These are phyloP conservation scores for Linum trigynum DNA, from an alignment of 345 rosid genomes.

Conservation along the genomic window DNA sequence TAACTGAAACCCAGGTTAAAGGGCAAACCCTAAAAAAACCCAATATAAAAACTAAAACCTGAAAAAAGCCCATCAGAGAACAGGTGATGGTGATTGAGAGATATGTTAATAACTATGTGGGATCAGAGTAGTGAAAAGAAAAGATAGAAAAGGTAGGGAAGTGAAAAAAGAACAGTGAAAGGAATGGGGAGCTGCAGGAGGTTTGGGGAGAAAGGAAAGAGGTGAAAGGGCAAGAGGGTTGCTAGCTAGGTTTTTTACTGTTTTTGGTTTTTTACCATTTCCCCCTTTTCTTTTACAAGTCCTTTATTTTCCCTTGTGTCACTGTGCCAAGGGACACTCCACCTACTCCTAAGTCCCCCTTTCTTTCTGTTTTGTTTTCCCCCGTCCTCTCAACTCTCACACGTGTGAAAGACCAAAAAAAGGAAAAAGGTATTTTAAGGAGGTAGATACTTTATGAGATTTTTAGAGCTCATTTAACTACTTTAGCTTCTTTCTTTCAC, in stretches of 20 bases:
- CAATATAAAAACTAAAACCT: background rate
- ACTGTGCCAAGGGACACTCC: background rate
- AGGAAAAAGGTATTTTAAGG: background rate
- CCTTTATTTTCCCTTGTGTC: background rate
- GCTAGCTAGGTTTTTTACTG: background rate
- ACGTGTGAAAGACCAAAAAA: background rate
- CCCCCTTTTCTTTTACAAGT: too few species aligned
- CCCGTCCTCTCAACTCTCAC: background rate
- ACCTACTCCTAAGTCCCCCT: background rate
- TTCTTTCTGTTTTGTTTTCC: background rate
- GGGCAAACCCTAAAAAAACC: background rate
- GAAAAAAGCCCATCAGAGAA: background rate
- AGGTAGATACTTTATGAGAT: background rate
- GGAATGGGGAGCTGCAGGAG: background rate
- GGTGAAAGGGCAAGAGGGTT: background rate
- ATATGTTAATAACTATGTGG: background rate
- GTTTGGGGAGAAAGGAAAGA: background rate
- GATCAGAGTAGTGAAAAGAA: background rate
- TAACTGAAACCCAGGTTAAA: constrained; percentile 28
- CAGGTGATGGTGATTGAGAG: background rate
- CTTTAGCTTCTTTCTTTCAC: background rate
- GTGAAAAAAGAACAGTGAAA: background rate
- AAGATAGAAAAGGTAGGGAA: too few species aligned
- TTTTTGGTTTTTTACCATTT: background rate
- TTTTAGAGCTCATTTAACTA: background rate